phyloP scores from a whole-genome alignment of 2,329 filamentous ascomycete species.

The Exophiala lecanii-corni region DNA sequence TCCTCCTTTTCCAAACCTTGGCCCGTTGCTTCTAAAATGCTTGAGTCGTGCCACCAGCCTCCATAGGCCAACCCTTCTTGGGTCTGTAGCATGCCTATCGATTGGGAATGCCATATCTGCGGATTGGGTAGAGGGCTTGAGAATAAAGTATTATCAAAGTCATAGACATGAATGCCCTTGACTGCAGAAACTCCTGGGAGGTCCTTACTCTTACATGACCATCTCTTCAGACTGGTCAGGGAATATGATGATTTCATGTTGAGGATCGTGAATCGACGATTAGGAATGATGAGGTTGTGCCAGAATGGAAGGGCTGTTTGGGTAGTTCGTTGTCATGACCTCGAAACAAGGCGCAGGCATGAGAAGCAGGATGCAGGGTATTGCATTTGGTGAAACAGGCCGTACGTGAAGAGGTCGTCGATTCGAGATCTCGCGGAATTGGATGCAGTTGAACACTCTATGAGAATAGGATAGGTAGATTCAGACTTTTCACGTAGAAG shows the following conservation, averaged over 20 bases:
- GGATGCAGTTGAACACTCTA: too few species aligned
- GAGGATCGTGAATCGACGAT: not conserved
- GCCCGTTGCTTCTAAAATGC: slow-evolving; percentile 80
- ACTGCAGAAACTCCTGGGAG: slow-evolving; percentile 66
- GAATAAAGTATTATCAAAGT: slow-evolving; percentile 98
- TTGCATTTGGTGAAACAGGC: too few species aligned
- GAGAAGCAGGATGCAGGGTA: not conserved
- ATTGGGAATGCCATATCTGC: slow-evolving; percentile 75
- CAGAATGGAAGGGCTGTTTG: not conserved
- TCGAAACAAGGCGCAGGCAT: not conserved
- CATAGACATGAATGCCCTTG: slow-evolving; percentile 83
- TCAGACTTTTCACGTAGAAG: too few species aligned
- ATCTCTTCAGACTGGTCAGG: slow-evolving; percentile 71
- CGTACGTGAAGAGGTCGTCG: too few species aligned
- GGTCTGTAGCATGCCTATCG: slow-evolving; percentile 70
- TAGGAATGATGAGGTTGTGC: not conserved
- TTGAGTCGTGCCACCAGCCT: slow-evolving; percentile 95
- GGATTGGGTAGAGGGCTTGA: slow-evolving; percentile 84
- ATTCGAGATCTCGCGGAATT: too few species aligned
- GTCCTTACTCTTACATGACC: slow-evolving; percentile 68
- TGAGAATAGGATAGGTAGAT: too few species aligned
- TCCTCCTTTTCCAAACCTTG: slow-evolving; percentile 79
- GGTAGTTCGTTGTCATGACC: not conserved
- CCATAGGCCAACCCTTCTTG: slow-evolving; percentile 75
- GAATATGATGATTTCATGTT: slow-evolving; percentile 44